Base-by-base conservation (phyloP, 2,329 filamentous ascomycete genomes). In the Penicillium sp. region DNA sequence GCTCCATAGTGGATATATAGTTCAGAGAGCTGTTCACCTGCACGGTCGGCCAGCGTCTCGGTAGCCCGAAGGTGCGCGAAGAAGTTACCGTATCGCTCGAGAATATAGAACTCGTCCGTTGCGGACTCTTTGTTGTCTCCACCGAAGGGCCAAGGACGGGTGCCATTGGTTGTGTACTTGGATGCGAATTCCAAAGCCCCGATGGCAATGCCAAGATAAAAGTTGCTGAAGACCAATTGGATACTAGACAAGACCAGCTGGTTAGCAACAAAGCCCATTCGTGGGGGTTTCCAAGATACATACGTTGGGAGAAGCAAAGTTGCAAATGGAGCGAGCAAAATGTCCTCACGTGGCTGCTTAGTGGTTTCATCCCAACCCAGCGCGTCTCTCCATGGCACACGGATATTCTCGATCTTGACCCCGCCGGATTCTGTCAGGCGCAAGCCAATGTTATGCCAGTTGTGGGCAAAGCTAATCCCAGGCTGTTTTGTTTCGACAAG, bases 371-470 rank as follows among this genome's bases (percentile, higher is more conserved):
- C 77, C 85, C 85, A 89, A 10, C 86, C 86, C 0, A 88, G 70
- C 0, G 86, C 86, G 68, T 88, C 84, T 0, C 69, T 65, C 86
- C 86, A 89, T 0, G 84, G 79, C 0, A 79, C 81, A 0, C 71
- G 70, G 16, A 88, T 79, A 39, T 86, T 80, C 21, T 82, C 74
- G 57, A 89, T 87, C 60, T 79, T 82, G 29, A 87, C 85, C 29
- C 81, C 80, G 1, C 86, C 86, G 3, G 85, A 88, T 68, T 89
- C 86, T 0, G 83, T 87, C 61, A 89, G 69, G 0, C 85, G 81
- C 3, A 88, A 75, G 0, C 86, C 86, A 16, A 88, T 75, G 47
- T 86, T 87, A 65, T 88, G 80, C 86, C 85, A 89, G 70, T 88
- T 81, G 65, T 88, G 79, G 9, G 73, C 63, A 60, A 76, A 76